These are phyloP conservation scores for Hirsutella thompsonii DNA, from an alignment of 2,329 filamentous ascomycete genomes.

Conservation along the genomic window DNA sequence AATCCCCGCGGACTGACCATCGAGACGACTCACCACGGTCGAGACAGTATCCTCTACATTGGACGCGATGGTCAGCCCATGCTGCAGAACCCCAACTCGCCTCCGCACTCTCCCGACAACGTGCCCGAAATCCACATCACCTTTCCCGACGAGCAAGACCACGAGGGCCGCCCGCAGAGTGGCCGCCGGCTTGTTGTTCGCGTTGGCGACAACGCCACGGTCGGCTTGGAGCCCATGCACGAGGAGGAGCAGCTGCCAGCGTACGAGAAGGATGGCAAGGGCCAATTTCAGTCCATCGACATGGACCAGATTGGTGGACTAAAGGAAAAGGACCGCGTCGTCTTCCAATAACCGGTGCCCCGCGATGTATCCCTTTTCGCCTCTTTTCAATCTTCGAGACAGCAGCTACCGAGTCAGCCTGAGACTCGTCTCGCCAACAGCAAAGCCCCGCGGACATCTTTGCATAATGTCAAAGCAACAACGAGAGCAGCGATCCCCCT, in stretches of 20 bases:
- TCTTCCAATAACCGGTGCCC: constrained; percentile 17
- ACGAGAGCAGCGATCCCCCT: too few relatives aligned
- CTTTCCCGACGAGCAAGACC: constrained; percentile 91
- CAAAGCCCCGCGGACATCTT: too few relatives aligned
- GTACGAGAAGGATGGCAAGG: constrained; percentile 70
- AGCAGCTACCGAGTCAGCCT: background rate
- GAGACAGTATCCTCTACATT: constrained; percentile 63
- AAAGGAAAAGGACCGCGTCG: constrained; percentile 64
- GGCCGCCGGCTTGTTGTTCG: constrained; percentile 85
- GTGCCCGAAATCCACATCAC: constrained; percentile 96
- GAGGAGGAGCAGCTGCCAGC: constrained; percentile 72
- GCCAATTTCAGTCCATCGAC: constrained; percentile 84
- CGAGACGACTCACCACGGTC: constrained; percentile 39
- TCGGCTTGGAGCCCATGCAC: constrained; percentile 80
- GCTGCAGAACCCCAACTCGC: constrained; percentile 60
- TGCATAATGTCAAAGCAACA: too few relatives aligned
- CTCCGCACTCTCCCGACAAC: constrained; percentile 67
- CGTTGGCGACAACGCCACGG: constrained; percentile 71
- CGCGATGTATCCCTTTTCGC: too few relatives aligned
- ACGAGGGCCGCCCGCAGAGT: constrained; percentile 65
- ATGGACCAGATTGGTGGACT: constrained; percentile 89
- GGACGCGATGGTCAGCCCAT: constrained; percentile 65
- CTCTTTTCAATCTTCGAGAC: background rate
- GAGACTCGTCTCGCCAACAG: background rate
- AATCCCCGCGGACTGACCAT: constrained; percentile 45